phyloP scores from a whole-genome alignment of 2,329 filamentous ascomycete genomes.

The Aurifilum marmelostoma region DNA sequence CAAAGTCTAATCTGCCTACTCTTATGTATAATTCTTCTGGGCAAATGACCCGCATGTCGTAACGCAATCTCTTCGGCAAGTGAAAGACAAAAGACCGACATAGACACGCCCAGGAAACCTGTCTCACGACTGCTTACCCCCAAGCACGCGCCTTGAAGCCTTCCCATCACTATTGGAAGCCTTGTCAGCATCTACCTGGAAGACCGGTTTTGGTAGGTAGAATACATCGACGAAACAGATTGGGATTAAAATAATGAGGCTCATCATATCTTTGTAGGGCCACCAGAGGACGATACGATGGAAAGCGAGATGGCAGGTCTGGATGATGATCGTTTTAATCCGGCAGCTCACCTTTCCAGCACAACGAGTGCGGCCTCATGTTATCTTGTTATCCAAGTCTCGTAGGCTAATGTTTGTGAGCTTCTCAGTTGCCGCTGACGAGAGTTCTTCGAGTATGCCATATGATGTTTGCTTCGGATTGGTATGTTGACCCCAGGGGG shows the following conservation, averaged over 20 bases:
- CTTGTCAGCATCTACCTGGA: neutral
- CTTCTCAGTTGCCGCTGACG: neutral
- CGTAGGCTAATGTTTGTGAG: neutral
- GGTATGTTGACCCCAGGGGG: no score
- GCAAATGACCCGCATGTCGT: neutral
- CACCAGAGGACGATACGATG: neutral
- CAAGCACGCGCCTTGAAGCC: neutral
- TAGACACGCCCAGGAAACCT: neutral
- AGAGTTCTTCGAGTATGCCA: constrained; percentile 9
- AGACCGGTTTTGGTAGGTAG: neutral
- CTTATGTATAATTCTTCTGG: neutral
- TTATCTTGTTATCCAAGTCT: neutral
- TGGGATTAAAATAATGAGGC: no score
- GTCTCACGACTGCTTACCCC: neutral
- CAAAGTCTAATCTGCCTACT: neutral
- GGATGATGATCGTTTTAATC: neutral
- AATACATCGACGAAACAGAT: neutral
- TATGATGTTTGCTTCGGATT: constrained; percentile 24
- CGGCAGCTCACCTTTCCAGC: neutral
- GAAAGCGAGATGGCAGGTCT: neutral
- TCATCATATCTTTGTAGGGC: neutral
- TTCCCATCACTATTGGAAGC: neutral
- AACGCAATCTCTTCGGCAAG: neutral
- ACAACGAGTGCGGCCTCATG: neutral
- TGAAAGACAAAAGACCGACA: neutral